A percentile compares a stretch with the other conserved stretches of the same genome.
phyloP scores from a whole-genome alignment of 2,329 filamentous ascomycete genomes.

The Cladosporium sphaerospermum region DNA sequence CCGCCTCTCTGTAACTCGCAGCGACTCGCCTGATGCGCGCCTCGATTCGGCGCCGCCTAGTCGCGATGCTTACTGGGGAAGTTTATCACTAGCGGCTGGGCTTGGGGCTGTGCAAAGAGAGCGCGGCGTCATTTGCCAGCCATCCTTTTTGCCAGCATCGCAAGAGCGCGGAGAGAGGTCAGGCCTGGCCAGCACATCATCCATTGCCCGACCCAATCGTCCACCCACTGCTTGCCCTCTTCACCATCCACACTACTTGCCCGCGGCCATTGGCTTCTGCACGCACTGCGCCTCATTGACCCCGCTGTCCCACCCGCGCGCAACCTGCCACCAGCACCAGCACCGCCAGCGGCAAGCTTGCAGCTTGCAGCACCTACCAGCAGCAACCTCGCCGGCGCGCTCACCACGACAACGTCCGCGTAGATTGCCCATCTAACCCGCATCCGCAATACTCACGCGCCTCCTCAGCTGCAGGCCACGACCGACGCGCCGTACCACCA shows the following conservation, averaged over 20 bases:
- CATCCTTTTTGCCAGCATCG: not conserved
- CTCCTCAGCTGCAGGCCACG: not conserved
- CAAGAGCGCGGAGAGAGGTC: not conserved
- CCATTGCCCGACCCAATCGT: not conserved
- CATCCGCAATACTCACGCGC: not conserved
- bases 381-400: too few relatives aligned
- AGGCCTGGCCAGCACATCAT: constrained; percentile 6
- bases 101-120: constrained; percentile 7
- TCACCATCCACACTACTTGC: not conserved
- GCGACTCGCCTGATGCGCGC: too few relatives aligned
- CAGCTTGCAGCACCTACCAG: too few relatives aligned
- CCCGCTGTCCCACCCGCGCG: not conserved
- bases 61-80: not conserved
- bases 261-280: constrained; percentile 3
- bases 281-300: constrained; percentile 7
- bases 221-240: not conserved
- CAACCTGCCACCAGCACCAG: not conserved
- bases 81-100: not conserved
- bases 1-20: too few relatives aligned
- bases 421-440: not conserved
- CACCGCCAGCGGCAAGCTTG: not conserved
- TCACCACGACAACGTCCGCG: not conserved
- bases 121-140: constrained; percentile 5
- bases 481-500: too few relatives aligned
- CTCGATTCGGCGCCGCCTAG: too few relatives aligned